These are phyloP conservation scores for Mycogone perniciosa DNA, from an alignment of 2,329 filamentous ascomycete species.

Conservation along the genomic window DNA sequence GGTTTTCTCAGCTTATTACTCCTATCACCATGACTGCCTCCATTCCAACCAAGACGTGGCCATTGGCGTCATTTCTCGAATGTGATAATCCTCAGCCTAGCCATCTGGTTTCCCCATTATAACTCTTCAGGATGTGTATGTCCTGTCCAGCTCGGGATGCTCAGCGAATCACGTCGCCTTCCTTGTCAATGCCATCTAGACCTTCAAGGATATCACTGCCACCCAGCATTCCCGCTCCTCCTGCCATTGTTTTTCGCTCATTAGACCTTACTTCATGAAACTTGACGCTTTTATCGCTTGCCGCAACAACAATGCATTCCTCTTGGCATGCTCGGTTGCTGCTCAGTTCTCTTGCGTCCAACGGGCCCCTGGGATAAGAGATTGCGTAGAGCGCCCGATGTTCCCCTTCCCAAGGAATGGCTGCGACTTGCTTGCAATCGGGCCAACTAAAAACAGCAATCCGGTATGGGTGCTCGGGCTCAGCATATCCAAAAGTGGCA, in stretches of 20 bases:
- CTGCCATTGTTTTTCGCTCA: constrained; percentile 41
- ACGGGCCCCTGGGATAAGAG: constrained; percentile 58
- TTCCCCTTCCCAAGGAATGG: constrained; percentile 76
- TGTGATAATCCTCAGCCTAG: too few relatives aligned
- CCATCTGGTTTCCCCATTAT: constrained; percentile 1
- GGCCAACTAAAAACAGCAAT: constrained; percentile 96
- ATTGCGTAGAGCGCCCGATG: constrained; percentile 83
- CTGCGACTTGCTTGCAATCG: constrained; percentile 75
- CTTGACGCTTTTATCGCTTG: constrained; percentile 86
- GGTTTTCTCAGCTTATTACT: too few relatives aligned
- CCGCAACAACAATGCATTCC: constrained; percentile 77
- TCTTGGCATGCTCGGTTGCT: constrained; percentile 26
- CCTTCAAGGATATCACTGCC: constrained; percentile 82
- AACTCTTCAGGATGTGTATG: neutral
- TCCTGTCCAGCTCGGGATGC: neutral
- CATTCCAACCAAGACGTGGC: too few relatives aligned
- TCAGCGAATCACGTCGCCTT: constrained; percentile 65
- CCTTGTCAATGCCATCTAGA: constrained; percentile 71
- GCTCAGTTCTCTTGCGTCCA: constrained; percentile 22
- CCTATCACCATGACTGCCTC: too few relatives aligned
- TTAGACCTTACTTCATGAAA: constrained; percentile 94
- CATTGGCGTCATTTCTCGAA: too few relatives aligned
- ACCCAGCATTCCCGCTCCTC: constrained; percentile 58
- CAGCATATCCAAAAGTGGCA: constrained; percentile 88
- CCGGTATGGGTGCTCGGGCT: constrained; percentile 81